These are phyloP conservation scores for Fusarium palustre DNA, from an alignment of 2,329 filamentous ascomycete genomes.

Conservation along the genomic window DNA sequence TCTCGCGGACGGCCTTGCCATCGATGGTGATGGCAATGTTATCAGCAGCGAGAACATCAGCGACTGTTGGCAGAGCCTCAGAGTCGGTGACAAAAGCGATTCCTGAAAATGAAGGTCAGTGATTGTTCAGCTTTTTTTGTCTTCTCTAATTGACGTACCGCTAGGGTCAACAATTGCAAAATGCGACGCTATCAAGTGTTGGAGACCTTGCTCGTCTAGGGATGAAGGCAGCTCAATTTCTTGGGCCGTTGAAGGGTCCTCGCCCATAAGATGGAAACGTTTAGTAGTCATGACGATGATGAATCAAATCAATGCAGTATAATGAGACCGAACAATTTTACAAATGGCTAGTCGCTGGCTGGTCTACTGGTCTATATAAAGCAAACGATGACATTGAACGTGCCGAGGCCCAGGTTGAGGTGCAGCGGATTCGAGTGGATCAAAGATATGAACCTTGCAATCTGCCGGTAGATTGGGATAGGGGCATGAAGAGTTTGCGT, in stretches of 20 bases:
- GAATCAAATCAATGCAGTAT: not conserved
- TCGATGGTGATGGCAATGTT: slow-evolving; percentile 60
- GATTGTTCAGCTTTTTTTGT: too few relatives aligned
- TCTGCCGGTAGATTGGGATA: slow-evolving; percentile 11
- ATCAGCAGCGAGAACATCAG: slow-evolving; percentile 52
- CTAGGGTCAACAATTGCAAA: slow-evolving; percentile 58
- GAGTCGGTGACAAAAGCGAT: slow-evolving; percentile 53
- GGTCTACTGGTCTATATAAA: slow-evolving; percentile 39
- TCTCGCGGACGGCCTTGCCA: slow-evolving; percentile 59
- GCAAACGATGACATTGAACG: not conserved
- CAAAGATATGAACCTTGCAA: slow-evolving; percentile 12
- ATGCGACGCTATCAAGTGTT: slow-evolving; percentile 55
- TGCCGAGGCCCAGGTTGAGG: slow-evolving; percentile 21
- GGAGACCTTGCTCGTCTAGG: slow-evolving; percentile 53
- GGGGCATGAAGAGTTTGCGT: slow-evolving; percentile 24
- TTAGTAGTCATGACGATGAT: slow-evolving; percentile 51
- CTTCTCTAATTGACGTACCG: slow-evolving; percentile 44
- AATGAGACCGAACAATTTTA: slow-evolving; percentile 6
- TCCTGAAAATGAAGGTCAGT: slow-evolving; percentile 45
- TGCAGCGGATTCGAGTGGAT: slow-evolving; percentile 12
- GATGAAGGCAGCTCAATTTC: slow-evolving; percentile 54
- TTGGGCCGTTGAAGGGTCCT: slow-evolving; percentile 52
- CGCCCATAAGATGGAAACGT: slow-evolving; percentile 58
- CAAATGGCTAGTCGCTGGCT: slow-evolving; percentile 2
- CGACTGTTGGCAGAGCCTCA: slow-evolving; percentile 48